Conservation (phyloP, 2,329 filamentous ascomycete species). For the Trichoderma sp. region DNA sequence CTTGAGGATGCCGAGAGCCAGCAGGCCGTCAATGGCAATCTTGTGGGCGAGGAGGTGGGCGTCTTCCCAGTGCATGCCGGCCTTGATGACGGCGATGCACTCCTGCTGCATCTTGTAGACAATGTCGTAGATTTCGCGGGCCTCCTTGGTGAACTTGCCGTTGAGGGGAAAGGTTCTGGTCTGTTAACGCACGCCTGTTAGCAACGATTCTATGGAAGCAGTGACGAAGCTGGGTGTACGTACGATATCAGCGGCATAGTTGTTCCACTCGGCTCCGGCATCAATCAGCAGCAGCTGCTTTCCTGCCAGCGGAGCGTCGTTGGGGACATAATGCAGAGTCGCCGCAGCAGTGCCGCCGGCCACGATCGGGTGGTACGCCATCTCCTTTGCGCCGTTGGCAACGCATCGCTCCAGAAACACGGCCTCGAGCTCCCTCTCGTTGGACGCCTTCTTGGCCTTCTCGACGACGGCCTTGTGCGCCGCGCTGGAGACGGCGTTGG, state of each 20-base stretch:
- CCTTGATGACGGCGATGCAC: constrained; percentile 72
- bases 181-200: constrained; percentile 42
- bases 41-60: constrained; percentile 80
- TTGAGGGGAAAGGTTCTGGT: constrained; percentile 86
- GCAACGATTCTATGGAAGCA: background rate
- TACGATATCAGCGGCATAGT: constrained; percentile 71
- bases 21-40: constrained; percentile 79
- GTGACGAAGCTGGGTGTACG: no score
- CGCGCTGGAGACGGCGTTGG: constrained; percentile 69
- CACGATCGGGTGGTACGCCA: constrained; percentile 87
- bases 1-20: constrained; percentile 74
- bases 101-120: constrained; percentile 86
- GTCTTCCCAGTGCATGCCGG: constrained; percentile 78
- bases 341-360: constrained; percentile 79
- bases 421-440: constrained; percentile 83
- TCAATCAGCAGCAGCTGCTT: constrained; percentile 84
- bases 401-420: constrained; percentile 78
- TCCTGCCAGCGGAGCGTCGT: constrained; percentile 68
- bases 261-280: constrained; percentile 76
- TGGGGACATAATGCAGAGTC: constrained; percentile 85
- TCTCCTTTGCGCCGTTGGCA: constrained; percentile 73
- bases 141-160: constrained; percentile 71
- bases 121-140: constrained; percentile 76
- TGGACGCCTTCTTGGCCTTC: constrained; percentile 65
- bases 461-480: constrained; percentile 68